phyloP scores from a whole-genome alignment of 495 filamentous ascomycete species.

The Xylaria venustula region DNA sequence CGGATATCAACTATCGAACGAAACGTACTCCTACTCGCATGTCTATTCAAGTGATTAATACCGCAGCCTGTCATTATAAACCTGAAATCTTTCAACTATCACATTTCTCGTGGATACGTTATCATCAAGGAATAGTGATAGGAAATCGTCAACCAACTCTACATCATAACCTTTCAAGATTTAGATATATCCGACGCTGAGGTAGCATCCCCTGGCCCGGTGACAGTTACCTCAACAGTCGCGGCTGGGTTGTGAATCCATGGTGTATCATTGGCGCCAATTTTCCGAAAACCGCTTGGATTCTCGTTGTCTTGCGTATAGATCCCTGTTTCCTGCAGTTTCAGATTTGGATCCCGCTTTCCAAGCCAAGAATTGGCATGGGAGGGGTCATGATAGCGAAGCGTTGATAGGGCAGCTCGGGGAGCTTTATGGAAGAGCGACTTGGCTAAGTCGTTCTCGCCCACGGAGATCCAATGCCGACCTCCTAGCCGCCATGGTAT shows the following conservation, averaged over 20 bases:
- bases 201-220: neutral
- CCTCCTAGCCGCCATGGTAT: slow-evolving; percentile 63
- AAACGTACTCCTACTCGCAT: neutral
- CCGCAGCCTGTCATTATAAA: neutral
- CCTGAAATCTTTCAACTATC: neutral
- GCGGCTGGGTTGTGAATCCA: neutral
- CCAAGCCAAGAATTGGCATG: slow-evolving; percentile 21
- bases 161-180: neutral
- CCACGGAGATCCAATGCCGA: slow-evolving; percentile 24
- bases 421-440: slow-evolving; percentile 22
- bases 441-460: slow-evolving; percentile 10
- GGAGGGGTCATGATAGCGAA: slow-evolving; percentile 21
- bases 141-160: neutral
- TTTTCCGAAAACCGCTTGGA: neutral
- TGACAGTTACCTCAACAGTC: neutral
- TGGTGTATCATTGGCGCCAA: neutral
- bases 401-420: slow-evolving; percentile 25
- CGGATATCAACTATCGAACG: neutral
- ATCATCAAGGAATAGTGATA: neutral
- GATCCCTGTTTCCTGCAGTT: slow-evolving; percentile 5
- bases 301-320: slow-evolving; percentile 6
- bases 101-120: neutral
- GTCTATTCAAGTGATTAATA: slow-evolving; percentile 2
- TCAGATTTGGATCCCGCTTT: slow-evolving; percentile 18
- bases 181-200: neutral